Conservation (phyloP, 805 yeast genomes). For the Nakazawaea siamensis region DNA sequence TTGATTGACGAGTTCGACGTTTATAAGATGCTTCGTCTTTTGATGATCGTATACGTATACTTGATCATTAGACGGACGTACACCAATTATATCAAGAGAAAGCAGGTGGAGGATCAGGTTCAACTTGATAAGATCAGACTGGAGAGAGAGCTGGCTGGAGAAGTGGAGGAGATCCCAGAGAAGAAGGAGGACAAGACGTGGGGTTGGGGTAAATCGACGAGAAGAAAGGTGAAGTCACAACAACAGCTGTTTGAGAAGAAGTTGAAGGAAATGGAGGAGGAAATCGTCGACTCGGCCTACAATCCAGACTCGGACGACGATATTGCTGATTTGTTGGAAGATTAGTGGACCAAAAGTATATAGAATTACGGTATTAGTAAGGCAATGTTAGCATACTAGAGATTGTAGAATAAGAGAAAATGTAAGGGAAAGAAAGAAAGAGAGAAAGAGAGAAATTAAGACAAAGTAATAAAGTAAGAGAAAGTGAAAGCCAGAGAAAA, state of each 20-base stretch:
- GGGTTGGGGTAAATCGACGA: slow-evolving; percentile 79
- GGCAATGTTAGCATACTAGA: too few species aligned
- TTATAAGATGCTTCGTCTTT: slow-evolving; percentile 36
- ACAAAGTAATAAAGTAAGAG: too few species aligned
- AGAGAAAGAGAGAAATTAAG: too few species aligned
- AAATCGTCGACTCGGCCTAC: slow-evolving; percentile 30
- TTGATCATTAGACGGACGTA: slow-evolving; percentile 48
- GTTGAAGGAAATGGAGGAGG: slow-evolving; percentile 31
- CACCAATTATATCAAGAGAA: slow-evolving; percentile 46
- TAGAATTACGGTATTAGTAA: too few species aligned
- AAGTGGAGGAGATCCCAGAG: slow-evolving; percentile 21
- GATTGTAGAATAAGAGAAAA: too few species aligned
- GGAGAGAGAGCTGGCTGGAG: slow-evolving; percentile 25
- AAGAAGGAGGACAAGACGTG: slow-evolving; percentile 36
- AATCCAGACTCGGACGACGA: slow-evolving; percentile 54
- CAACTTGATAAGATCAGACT: slow-evolving; percentile 37
- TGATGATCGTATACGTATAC: slow-evolving; percentile 57
- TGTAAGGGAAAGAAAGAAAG: too few species aligned
- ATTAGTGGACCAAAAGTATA: too few species aligned
- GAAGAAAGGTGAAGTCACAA: slow-evolving; percentile 48
- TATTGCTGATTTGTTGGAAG: slow-evolving; percentile 60
- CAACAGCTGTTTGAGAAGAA: slow-evolving; percentile 44
- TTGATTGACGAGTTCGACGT: slow-evolving; percentile 33
- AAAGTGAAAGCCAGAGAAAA: too few species aligned
- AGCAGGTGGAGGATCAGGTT: slow-evolving; percentile 40